A percentile compares a stretch with the other conserved stretches of the same genome.
These are phyloP conservation scores for Naumovozyma castellii DNA, from an alignment of 805 yeast species.

Conservation along the genomic window DNA sequence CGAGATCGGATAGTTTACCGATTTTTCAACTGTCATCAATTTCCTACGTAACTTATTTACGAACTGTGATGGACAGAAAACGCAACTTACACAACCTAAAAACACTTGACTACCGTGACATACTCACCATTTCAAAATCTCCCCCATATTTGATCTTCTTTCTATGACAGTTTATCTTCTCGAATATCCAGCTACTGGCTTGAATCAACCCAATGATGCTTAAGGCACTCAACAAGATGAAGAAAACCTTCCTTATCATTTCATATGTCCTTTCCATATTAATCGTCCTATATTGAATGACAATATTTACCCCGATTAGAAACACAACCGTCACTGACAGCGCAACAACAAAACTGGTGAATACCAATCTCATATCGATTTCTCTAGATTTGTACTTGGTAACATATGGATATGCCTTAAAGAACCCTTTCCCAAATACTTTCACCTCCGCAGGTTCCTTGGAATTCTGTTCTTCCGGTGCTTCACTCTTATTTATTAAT, in stretches of 20 bases:
- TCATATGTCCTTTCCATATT: slow-evolving; percentile 11
- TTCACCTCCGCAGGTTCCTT: slow-evolving; percentile 7
- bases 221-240: slow-evolving; percentile 12
- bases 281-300: slow-evolving; percentile 30
- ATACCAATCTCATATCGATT: not conserved
- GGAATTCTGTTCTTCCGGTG: too few species aligned
- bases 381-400: slow-evolving; percentile 4
- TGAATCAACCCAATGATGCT: slow-evolving; percentile 12
- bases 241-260: slow-evolving; percentile 10
- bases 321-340: slow-evolving; percentile 25
- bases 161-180: slow-evolving; percentile 3
- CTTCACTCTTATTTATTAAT: too few species aligned
- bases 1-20: too few species aligned
- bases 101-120: not conserved
- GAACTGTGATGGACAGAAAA: too few species aligned
- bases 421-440: slow-evolving; percentile 13
- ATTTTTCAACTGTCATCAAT: too few species aligned
- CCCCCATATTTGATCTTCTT: not conserved
- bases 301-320: slow-evolving; percentile 29
- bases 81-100: not conserved
- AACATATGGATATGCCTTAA: slow-evolving; percentile 14
- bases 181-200: slow-evolving; percentile 12
- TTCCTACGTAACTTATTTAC: too few species aligned
- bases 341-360: slow-evolving; percentile 18
- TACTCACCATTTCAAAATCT: not conserved